Evolutionary conservation across 1,284 basidiomycete genomes (phyloP), one percentile per base, ranked within the genome.

Genomic region (Sporisorium sorghi): DNA sequence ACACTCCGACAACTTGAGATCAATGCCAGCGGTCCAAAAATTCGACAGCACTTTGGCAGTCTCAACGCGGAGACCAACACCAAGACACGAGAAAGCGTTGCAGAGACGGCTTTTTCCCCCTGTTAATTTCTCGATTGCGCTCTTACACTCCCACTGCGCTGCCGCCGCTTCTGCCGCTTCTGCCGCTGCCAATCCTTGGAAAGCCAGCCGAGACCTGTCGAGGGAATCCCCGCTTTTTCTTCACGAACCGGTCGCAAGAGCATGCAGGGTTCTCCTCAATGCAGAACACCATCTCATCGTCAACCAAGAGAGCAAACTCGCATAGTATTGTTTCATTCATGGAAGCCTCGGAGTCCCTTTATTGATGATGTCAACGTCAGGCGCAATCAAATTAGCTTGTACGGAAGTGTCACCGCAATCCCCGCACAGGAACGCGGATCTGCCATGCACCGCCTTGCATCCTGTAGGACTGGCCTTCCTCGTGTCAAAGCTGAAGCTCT

Each of bases 21-120:
- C 28, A 26, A 58, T 43, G 61, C 62, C 62, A 65, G 62, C 62
- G 46, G 24, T 56, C 48, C 19, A 33, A 33, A 33, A 15, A 23
- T 7, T 23, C 30, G 30, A 12, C 5, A 23, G 47, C 48, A 50
- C 11, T 21, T 30, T 7, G 30, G 37, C 50, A 52, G 50, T 23
- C n/a, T 42, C n/a, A 15, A n/a, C 21, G 7, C n/a, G 11, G 6
- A 37, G 32, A 50, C 30, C 48, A 40, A 40, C 35, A 28, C 37
- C 50, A 52, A 52, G n/a, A 19, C 37, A n/a, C n/a, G n/a, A n/a
- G n/a, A n/a, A n/a, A n/a, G n/a, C n/a, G n/a, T n/a, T n/a, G n/a
- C n/a, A n/a, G n/a, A n/a, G n/a, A n/a, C n/a, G n/a, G n/a, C n/a
- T n/a, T 40, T 40, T 19, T 8, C 37, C 37, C 37, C 37, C 12